Percentiles rank a stretch among this genome's conserved stretches.
Conservation (phyloP, 2,329 filamentous ascomycete genomes). For the Diplodia intermedia region DNA sequence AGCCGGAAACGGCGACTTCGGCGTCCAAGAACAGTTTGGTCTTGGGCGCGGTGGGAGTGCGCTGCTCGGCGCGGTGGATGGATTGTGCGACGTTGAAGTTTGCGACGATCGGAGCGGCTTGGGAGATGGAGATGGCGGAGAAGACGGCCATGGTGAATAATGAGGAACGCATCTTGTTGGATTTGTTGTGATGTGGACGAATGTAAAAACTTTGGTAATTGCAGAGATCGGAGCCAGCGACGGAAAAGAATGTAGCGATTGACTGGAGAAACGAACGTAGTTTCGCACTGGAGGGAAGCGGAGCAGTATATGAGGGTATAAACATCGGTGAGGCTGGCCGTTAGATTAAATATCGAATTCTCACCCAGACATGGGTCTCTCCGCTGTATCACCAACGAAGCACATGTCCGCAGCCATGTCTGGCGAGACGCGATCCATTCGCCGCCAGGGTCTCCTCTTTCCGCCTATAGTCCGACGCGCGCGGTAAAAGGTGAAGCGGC, state of each 20-base stretch:
- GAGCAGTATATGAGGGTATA: background rate
- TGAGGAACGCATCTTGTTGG: conserved; percentile 4
- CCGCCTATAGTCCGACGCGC: conserved; percentile 18
- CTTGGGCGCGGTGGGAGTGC: background rate
- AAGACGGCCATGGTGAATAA: background rate
- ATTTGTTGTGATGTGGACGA: background rate
- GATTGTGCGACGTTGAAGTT: background rate
- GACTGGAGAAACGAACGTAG: background rate
- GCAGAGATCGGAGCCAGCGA: background rate
- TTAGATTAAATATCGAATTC: conserved; percentile 2
- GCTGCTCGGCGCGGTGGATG: background rate
- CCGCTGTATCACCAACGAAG: background rate
- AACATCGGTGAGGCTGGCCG: background rate
- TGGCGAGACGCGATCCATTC: conserved; percentile 9
- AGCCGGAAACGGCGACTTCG: background rate
- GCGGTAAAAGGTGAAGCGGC: conserved; percentile 4
- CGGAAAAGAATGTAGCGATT: background rate
- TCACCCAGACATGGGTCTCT: background rate
- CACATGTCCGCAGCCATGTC: background rate
- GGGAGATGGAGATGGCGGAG: conserved; percentile 2
- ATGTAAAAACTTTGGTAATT: background rate
- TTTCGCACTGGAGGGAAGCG: background rate
- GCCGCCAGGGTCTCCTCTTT: background rate
- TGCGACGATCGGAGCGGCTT: conserved; percentile 1
- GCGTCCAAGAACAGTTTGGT: background rate